Percentiles rank a stretch among this genome's conserved stretches.
These are phyloP conservation scores for Tricholoma sp. DNA, from an alignment of 768 basidiomycete species.

Conservation along the genomic window DNA sequence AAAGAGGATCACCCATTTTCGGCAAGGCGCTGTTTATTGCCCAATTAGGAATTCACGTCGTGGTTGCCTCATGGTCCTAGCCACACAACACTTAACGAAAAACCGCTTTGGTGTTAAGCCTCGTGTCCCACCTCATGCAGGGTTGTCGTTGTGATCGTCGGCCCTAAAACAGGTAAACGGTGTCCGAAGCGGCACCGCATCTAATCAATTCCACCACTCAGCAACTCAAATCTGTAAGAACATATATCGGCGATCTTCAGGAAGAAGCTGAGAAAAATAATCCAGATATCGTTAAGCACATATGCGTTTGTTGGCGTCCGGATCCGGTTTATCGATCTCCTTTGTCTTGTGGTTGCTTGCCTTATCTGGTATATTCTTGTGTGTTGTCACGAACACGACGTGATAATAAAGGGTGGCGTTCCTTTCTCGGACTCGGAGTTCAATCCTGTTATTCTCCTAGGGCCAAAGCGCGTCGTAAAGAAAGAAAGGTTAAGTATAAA, in stretches of 20 bases:
- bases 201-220: constrained; percentile 1
- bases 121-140: neutral
- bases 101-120: neutral
- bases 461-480: constrained; percentile 5
- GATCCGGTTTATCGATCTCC: neutral
- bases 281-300: neutral
- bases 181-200: constrained; percentile 6
- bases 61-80: neutral
- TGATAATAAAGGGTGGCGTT: constrained; percentile 18
- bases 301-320: neutral
- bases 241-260: neutral
- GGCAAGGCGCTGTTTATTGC: neutral
- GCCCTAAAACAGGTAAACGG: neutral
- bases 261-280: neutral
- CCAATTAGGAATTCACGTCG: neutral
- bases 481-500: constrained; percentile 8
- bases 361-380: constrained; percentile 5
- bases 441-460: constrained; percentile 3
- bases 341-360: constrained; percentile 5
- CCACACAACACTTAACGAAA: too few species aligned
- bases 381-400: constrained; percentile 15
- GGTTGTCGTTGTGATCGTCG: neutral
- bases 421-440: constrained; percentile 5
- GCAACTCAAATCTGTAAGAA: neutral
- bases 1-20: neutral